Conservation (phyloP, 1,284 basidiomycete genomes). For the Malassezia caprae region DNA sequence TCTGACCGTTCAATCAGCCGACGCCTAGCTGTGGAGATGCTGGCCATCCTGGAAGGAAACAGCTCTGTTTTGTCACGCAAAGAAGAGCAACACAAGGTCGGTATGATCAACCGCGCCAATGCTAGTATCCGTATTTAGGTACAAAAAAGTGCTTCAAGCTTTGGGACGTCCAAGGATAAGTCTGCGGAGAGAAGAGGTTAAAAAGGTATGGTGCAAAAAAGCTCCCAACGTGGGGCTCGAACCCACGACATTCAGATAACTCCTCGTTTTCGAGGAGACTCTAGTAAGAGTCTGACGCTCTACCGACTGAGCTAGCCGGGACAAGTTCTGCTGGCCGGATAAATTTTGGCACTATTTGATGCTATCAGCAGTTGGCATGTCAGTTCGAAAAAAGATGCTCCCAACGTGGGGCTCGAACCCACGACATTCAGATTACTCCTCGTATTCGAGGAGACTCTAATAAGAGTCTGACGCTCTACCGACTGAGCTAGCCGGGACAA, state of each 20-base stretch:
- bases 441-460: conserved; percentile 15
- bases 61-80: conserved; percentile 46
- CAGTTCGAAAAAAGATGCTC: not conserved
- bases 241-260: conserved; percentile 46
- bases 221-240: conserved; percentile 47
- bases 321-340: conserved; percentile 2
- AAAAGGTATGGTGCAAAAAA: conserved; percentile 14
- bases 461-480: conserved; percentile 49
- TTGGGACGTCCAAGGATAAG: too few species aligned
- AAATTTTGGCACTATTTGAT: not conserved
- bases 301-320: conserved; percentile 49
- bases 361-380: too few species aligned
- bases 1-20: conserved; percentile 44
- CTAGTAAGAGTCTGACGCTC: conserved; percentile 48
- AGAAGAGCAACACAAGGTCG: conserved; percentile 57
- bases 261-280: conserved; percentile 16
- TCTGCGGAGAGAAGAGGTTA: too few species aligned
- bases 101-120: conserved; percentile 65
- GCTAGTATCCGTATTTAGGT: conserved; percentile 34
- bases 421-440: conserved; percentile 41
- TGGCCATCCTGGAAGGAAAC: conserved; percentile 48
- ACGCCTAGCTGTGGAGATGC: conserved; percentile 48
- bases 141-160: not conserved
- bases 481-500: conserved; percentile 48
- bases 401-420: conserved; percentile 48